These are phyloP conservation scores for Shiraia sp. DNA, from an alignment of 2,329 filamentous ascomycete genomes.

Conservation along the genomic window DNA sequence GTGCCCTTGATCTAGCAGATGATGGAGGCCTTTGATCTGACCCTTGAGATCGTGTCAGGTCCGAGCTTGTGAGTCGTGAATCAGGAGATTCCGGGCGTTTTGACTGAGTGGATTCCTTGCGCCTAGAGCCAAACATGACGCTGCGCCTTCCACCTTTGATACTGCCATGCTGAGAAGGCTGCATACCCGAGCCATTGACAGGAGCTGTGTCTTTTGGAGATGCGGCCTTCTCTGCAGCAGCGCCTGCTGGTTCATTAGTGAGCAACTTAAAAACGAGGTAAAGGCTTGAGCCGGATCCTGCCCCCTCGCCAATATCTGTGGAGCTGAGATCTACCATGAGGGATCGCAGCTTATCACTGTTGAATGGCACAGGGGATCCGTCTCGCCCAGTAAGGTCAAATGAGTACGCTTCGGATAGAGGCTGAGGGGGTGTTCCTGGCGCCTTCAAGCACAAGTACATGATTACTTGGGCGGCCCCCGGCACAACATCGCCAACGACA, in stretches of 20 bases:
- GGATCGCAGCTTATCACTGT: slow-evolving; percentile 74
- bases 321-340: slow-evolving; percentile 85
- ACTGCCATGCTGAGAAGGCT: slow-evolving; percentile 39
- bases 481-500: slow-evolving; percentile 75
- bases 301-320: slow-evolving; percentile 69
- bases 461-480: slow-evolving; percentile 70
- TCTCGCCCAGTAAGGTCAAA: slow-evolving; percentile 78
- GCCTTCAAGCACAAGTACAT: slow-evolving; percentile 77
- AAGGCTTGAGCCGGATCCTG: slow-evolving; percentile 70
- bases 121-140: slow-evolving; percentile 70
- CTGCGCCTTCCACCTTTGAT: slow-evolving; percentile 52
- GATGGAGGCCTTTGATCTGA: slow-evolving; percentile 35
- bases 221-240: slow-evolving; percentile 36
- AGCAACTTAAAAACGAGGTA: slow-evolving; percentile 84
- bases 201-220: slow-evolving; percentile 28
- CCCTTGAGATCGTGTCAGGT: slow-evolving; percentile 25
- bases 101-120: slow-evolving; percentile 46
- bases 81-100: slow-evolving; percentile 17
- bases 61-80: slow-evolving; percentile 24
- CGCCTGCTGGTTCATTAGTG: slow-evolving; percentile 54
- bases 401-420: slow-evolving; percentile 81
- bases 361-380: slow-evolving; percentile 66
- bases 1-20: slow-evolving; percentile 30
- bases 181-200: slow-evolving; percentile 25
- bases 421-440: slow-evolving; percentile 63